Evolutionary conservation across 1,139 yeast species (phyloP), one percentile per base, ranked within the genome.

Genomic region (Casaregolazyma lundiana): DNA sequence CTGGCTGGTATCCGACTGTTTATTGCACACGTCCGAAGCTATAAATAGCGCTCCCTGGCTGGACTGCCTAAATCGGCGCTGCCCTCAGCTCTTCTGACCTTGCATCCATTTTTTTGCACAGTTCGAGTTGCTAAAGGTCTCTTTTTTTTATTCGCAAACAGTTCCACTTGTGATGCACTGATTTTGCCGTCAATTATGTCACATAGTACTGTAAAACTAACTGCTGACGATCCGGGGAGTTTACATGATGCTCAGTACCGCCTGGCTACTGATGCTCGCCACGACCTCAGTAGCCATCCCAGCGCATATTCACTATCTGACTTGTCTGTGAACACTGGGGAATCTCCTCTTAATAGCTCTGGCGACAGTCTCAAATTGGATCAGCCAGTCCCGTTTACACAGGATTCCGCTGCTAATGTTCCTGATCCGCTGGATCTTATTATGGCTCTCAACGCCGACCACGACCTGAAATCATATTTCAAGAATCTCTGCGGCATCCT

Each of bases 371-470:
- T 26, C 15, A 26, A 7, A 6, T 15, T 26, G 7, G 24, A 35
- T 8, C 21, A 35, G 26, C 41, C 26, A 19, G 15, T 30, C 11
- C 41, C 41, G 2, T 38, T 38, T 21, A 41, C 35, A 21, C 35
- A 30, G 8, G 38, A 41, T n/a, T 9, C 39, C 6, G 38, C 38
- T 41, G 38, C 38, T 4, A 17, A n/a, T 22, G 17, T 35, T 19
- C 64, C 66, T 5, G 60, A 61, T 36, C 53, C 64, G 17, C 53
- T 61, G 41, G 65, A 63, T 35, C 51, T 63, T 19, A 55, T 64
- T 9, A 49, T 65, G 47, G 55, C 57, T 32, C 51, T 65, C 21
- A 61, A 61, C 48, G 51, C 63, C 8, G 66, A 63, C 44, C 55
- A 63, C 19, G 44, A 38, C 22, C 49, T 65, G 29, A 63, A 61